phyloP scores from a whole-genome alignment of 192 early-diverging fungal species.

The Nowakowskiella sp. region DNA sequence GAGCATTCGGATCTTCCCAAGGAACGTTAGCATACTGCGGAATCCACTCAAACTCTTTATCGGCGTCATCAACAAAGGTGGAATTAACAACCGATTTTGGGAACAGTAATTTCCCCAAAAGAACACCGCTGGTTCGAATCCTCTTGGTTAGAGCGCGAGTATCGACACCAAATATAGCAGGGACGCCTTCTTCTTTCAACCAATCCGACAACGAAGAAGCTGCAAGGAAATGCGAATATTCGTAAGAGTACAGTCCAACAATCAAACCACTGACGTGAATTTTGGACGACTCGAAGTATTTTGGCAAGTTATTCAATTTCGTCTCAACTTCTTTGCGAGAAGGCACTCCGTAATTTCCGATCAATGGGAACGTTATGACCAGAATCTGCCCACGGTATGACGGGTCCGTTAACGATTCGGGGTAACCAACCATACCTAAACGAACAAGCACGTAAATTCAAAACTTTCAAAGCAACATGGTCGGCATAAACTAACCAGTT shows the following conservation, averaged over 20 bases:
- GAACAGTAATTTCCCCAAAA: constrained; percentile 89
- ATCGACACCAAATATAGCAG: constrained; percentile 91
- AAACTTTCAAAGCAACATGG: not conserved
- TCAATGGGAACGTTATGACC: constrained; percentile 92
- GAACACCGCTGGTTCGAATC: constrained; percentile 82
- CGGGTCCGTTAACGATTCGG: constrained; percentile 97
- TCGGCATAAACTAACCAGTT: constrained; percentile 60
- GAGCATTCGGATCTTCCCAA: constrained; percentile 88
- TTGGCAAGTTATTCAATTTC: constrained; percentile 75
- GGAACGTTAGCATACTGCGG: constrained; percentile 68
- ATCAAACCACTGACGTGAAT: constrained; percentile 92
- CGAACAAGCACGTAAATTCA: not conserved
- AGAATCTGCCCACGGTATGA: constrained; percentile 98
- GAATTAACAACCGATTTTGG: constrained; percentile 49
- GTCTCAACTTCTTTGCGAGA: constrained; percentile 75
- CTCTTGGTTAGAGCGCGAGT: constrained; percentile 96
- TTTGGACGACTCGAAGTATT: constrained; percentile 90
- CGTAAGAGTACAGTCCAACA: constrained; percentile 82
- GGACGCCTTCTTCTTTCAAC: constrained; percentile 86
- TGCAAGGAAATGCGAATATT: constrained; percentile 92
- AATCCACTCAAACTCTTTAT: constrained; percentile 42
- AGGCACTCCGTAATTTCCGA: constrained; percentile 98
- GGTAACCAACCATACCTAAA: constrained; percentile 94
- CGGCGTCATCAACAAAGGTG: constrained; percentile 24
- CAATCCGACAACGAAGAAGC: constrained; percentile 72